Evolutionary conservation across 805 yeast genomes (phyloP).

Genomic region (Teunomyces barrocoloradensis): DNA sequence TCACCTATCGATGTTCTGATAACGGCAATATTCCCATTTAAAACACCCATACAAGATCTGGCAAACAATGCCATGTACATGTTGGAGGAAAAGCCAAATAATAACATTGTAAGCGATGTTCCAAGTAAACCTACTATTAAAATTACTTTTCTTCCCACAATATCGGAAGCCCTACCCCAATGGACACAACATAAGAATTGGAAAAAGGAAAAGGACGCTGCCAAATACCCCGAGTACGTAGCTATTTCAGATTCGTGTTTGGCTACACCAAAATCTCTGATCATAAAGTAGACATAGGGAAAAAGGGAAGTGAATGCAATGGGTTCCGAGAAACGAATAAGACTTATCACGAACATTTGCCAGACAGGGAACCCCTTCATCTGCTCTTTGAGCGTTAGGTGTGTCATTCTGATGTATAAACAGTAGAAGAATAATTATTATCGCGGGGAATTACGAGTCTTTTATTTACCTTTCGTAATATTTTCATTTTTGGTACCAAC

Average conservation of each 20-base stretch:
- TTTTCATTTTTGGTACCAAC: too few species aligned
- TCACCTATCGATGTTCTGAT: constrained; percentile 62
- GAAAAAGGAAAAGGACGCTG: constrained; percentile 58
- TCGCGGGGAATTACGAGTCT: not conserved
- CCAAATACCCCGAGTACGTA: constrained; percentile 59
- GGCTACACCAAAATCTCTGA: constrained; percentile 50
- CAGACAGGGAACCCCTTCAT: constrained; percentile 55
- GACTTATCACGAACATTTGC: constrained; percentile 39
- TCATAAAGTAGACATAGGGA: constrained; percentile 65
- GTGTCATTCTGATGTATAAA: not conserved
- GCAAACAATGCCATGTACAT: constrained; percentile 53
- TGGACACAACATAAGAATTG: constrained; percentile 57
- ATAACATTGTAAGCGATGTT: constrained; percentile 44
- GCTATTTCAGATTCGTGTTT: constrained; percentile 53
- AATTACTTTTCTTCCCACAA: constrained; percentile 55
- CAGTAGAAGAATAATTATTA: not conserved
- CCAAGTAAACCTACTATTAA: constrained; percentile 53
- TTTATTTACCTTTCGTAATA: not conserved
- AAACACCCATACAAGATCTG: constrained; percentile 51
- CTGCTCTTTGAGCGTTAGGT: constrained; percentile 38
- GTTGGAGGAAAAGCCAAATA: constrained; percentile 54
- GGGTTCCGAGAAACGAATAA: constrained; percentile 59
- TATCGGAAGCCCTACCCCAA: constrained; percentile 60
- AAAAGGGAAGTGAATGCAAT: constrained; percentile 62
- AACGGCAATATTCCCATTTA: constrained; percentile 68